Evolutionary conservation across 306 rosid species (phyloP), one percentile per base, ranked within the genome.

Genomic region (Cotoneaster glaucophyllus): DNA sequence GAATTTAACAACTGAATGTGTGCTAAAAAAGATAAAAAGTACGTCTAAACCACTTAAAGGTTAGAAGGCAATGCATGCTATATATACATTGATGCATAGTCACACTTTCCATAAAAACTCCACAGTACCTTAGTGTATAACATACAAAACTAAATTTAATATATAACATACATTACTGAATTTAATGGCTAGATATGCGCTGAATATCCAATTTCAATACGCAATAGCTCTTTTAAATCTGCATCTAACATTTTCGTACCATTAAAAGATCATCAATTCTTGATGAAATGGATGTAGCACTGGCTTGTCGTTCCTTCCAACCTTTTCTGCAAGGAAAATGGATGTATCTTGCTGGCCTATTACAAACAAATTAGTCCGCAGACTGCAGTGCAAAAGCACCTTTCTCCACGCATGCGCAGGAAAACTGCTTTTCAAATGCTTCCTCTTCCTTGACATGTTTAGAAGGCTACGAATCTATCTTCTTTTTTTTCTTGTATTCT

Each of bases 381-480:
- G 6, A 15, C n/a, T 31, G 68, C 43, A 64, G 68, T 56, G 62
- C 62, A 62, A 17, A 64, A 26, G 68, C 7, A 31, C 44, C 2
- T 64, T 31, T 64, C 44, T 64, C 12, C 66, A 14, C n/a, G n/a
- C 11, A 26, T 28, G 66, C 37, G 1, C 18, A 8, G 68, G 25
- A 26, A 59, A 73, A 56, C 8, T 41, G 50, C 70, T 58, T 67
- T 68, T 70, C 69, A 64, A 76, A 25, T 79, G 87, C 63, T 71
- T 74, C 85, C 90, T 83, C 73, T 66, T 70, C 77, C 65, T 79
- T 59, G 75, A 34, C 82, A 66, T 80, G 61, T 75, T 69, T 43
- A 61, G 78, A 66, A 65, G 22, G 74, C 76, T 59, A 76, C 66
- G 65, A 78, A 53, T 77, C 65, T 64, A 61, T 81, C 80, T 74